Conservation (phyloP, 2,329 filamentous ascomycete species). For the Helotiales sp. region DNA sequence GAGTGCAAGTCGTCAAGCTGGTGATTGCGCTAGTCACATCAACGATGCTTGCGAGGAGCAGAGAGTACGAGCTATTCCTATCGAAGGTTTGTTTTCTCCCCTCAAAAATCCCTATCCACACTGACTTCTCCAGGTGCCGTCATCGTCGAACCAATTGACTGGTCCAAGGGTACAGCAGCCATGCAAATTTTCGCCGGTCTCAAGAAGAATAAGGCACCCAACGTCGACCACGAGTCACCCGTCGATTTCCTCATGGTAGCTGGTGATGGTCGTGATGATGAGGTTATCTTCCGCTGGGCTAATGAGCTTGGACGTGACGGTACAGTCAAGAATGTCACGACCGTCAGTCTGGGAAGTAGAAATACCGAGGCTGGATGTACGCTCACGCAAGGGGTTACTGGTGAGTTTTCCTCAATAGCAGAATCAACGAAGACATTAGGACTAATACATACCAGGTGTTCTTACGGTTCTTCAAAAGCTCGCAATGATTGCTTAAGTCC, state of each 20-base stretch:
- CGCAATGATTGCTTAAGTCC: slow-evolving; percentile 37
- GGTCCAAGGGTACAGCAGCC: slow-evolving; percentile 86
- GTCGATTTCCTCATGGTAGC: slow-evolving; percentile 89
- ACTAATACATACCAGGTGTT: slow-evolving; percentile 43
- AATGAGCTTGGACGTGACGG: slow-evolving; percentile 70
- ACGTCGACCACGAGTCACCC: slow-evolving; percentile 44
- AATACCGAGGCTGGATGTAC: slow-evolving; percentile 89
- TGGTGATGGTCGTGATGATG: slow-evolving; percentile 90
- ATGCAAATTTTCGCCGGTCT: slow-evolving; percentile 71
- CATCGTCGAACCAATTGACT: slow-evolving; percentile 82
- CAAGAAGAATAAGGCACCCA: slow-evolving; percentile 47
- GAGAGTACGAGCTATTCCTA: slow-evolving; percentile 80
- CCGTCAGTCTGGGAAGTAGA: slow-evolving; percentile 83
- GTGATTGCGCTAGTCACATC: slow-evolving; percentile 91
- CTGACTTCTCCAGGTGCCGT: slow-evolving; percentile 60
- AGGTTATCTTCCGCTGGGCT: slow-evolving; percentile 93
- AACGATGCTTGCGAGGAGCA: slow-evolving; percentile 90
- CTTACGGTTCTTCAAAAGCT: slow-evolving; percentile 51
- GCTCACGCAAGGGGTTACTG: slow-evolving; percentile 88
- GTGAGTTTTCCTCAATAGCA: slow-evolving; percentile 53
- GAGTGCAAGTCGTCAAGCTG: slow-evolving; percentile 77
- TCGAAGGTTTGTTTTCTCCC: slow-evolving; percentile 58
- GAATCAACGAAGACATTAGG: not conserved
- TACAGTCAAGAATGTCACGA: slow-evolving; percentile 72
- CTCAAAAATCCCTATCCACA: not conserved